Evolutionary conservation across 495 filamentous ascomycete genomes (phyloP), one percentile per base, ranked within the genome.

Genomic region (Xylaria intraflava): DNA sequence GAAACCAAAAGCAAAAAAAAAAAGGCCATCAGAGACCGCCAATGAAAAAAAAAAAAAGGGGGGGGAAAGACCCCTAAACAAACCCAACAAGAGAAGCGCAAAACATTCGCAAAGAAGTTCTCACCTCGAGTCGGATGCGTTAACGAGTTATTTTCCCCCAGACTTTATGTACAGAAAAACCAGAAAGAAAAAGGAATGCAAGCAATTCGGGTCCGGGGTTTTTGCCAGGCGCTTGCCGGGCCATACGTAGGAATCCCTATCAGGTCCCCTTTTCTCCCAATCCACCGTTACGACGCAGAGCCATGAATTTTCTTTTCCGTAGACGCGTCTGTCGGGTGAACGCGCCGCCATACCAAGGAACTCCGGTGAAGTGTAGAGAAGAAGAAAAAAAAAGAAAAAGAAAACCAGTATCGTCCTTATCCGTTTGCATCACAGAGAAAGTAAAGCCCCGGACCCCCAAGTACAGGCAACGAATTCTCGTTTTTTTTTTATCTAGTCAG

Each of bases 401-500:
- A 14, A 38, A 38, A 14, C 27, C 27, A 9, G 27, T 4, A 29
- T 4, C 9, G 27, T 29, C 9, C 4, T 29, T 29, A 9, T 7
- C 35, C 35, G 4, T 44, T 43, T 11, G 3, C 20, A 22, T 29
- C n/a, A 42, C n/a, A 42, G 17, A 36, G 4, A 36, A 30, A 44
- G 12, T 27, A 45, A 45, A 6, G 31, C 7, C 12, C 19, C 6
- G 6, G 36, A 11, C 14, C 10, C 6, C 35, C 11, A 43, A 43
- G 19, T 24, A 17, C 36, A 43, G 26, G 9, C 23, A 11, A 16
- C 22, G 22, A 16, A 45, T 30, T 8, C 8, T 23, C 42, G 26
- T 8, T 17, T 24, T 1, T 24, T 8, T 11, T 17, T 1, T 26
- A 2, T 1, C 30, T 46, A 61, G 6, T 72, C 66, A 10, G 62